Conservation (phyloP, 2,329 filamentous ascomycete species). For the Diplodia intermedia region DNA sequence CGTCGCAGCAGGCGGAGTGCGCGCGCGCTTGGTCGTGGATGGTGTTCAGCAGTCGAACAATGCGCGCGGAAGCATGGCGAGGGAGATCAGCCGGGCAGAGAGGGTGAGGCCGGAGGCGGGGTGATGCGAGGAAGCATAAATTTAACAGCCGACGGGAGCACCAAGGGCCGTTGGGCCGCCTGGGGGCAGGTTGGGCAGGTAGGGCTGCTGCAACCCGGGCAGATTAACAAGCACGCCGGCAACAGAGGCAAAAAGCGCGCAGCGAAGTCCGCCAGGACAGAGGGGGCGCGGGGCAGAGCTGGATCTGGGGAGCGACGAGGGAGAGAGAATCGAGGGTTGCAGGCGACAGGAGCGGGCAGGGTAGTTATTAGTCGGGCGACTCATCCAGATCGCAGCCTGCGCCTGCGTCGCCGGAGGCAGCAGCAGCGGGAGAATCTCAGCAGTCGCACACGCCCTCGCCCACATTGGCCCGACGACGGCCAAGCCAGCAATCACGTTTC, state of each 20-base stretch:
- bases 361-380: conserved; percentile 15
- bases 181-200: conserved; percentile 24
- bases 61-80: conserved; percentile 22
- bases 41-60: conserved; percentile 25
- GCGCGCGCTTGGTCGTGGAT: conserved; percentile 7
- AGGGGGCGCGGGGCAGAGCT: conserved; percentile 14
- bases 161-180: conserved; percentile 22
- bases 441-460: conserved; percentile 24
- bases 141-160: conserved; percentile 24
- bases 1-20: conserved; percentile 21
- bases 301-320: conserved; percentile 8
- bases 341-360: conserved; percentile 9
- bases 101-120: conserved; percentile 15
- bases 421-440: conserved; percentile 2
- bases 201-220: conserved; percentile 12
- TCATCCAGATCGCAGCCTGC: conserved; percentile 12
- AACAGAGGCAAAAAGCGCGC: conserved; percentile 21
- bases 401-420: conserved; percentile 8
- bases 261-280: conserved; percentile 2
- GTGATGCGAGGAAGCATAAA: conserved; percentile 27
- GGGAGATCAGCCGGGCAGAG: conserved; percentile 20
- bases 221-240: conserved; percentile 10
- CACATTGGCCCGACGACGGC: conserved; percentile 26
- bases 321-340: conserved; percentile 15
- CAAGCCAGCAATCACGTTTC: conserved; percentile 19